phyloP scores from a whole-genome alignment of 2,329 filamentous ascomycete genomes.

The Monosporascus sp. region DNA sequence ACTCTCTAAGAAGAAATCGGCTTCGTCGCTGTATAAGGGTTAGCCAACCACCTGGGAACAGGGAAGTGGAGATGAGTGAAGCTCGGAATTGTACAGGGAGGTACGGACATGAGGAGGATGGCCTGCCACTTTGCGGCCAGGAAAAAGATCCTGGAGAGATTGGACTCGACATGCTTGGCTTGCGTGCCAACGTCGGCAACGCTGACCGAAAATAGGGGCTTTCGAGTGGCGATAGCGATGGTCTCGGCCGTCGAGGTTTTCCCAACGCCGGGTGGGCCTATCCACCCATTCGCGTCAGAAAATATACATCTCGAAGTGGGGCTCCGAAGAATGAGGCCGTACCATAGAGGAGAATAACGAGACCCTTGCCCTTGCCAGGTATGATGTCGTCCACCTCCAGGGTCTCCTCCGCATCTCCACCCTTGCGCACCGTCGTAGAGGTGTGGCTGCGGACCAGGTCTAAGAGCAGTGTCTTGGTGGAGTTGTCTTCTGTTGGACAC shows the following conservation, averaged over 20 bases:
- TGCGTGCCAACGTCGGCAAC: slow-evolving; percentile 7
- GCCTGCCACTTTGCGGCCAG: slow-evolving; percentile 5
- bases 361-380: slow-evolving; percentile 7
- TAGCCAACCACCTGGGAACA: no score
- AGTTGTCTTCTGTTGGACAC: no score
- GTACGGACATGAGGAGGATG: neutral
- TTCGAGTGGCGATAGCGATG: slow-evolving; percentile 4
- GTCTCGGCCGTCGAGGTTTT: slow-evolving; percentile 10
- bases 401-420: neutral
- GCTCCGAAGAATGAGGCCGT: neutral
- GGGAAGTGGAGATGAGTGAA: no score
- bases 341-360: slow-evolving; percentile 11
- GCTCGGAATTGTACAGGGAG: neutral
- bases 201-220: slow-evolving; percentile 6
- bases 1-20: slow-evolving; percentile 7
- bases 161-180: slow-evolving; percentile 5
- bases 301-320: neutral
- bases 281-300: neutral
- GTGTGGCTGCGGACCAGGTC: slow-evolving; percentile 1
- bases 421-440: neutral
- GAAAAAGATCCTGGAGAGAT: slow-evolving; percentile 6
- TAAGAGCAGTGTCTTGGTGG: slow-evolving; percentile 1
- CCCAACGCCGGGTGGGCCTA: slow-evolving; percentile 10
- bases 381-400: slow-evolving; percentile 7
- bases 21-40: slow-evolving; percentile 4